Percentiles rank a stretch among this genome's conserved stretches.
phyloP scores from a whole-genome alignment of 768 basidiomycete genomes.

The Calvatia gigantea region DNA sequence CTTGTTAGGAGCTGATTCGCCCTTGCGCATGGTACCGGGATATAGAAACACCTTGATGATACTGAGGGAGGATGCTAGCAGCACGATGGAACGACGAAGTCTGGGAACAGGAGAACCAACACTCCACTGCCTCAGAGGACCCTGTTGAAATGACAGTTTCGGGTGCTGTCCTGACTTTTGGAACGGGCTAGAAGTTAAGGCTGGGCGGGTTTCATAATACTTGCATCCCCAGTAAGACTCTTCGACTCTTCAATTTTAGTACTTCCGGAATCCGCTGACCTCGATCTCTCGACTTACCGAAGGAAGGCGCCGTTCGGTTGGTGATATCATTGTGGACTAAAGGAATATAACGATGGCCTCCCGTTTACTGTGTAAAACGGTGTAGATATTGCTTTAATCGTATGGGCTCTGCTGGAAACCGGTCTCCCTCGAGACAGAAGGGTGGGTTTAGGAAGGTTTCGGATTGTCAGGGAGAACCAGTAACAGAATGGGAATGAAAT shows the following conservation, averaged over 20 bases:
- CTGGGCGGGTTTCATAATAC: conserved; percentile 20
- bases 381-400: too few relatives aligned
- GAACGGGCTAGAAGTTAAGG: conserved; percentile 23
- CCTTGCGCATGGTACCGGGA: conserved; percentile 36
- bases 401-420: conserved; percentile 43
- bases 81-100: conserved; percentile 64
- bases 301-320: conserved; percentile 42
- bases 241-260: conserved; percentile 18
- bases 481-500: conserved; percentile 52
- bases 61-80: conserved; percentile 42
- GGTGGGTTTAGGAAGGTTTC: too few relatives aligned
- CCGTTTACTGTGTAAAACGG: neutral
- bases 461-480: conserved; percentile 35
- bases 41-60: conserved; percentile 40
- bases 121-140: conserved; percentile 9
- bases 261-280: conserved; percentile 38
- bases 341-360: conserved; percentile 43
- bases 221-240: neutral
- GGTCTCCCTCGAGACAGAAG: conserved; percentile 47
- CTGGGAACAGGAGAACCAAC: conserved; percentile 46
- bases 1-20: conserved; percentile 49
- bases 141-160: conserved; percentile 7
- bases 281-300: conserved; percentile 45
- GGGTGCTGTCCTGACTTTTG: conserved; percentile 13
- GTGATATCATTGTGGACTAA: conserved; percentile 53